Base-by-base conservation (phyloP, 805 yeast genomes). In the Wickerhamomyces queroliae region DNA sequence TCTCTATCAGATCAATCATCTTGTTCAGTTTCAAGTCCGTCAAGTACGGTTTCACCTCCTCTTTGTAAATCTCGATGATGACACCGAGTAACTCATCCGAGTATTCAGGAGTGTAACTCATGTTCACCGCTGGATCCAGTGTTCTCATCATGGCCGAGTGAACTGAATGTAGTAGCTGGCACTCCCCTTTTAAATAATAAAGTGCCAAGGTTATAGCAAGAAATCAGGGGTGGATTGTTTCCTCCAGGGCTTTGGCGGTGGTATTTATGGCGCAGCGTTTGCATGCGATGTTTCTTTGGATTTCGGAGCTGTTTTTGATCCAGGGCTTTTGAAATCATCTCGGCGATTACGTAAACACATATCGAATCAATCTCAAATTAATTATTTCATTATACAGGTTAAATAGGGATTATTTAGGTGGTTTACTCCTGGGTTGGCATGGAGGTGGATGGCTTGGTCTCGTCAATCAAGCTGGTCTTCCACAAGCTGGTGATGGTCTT, bases 401-500 rank as follows among this genome's bases (percentile, higher is more conserved):
- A n/a, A n/a, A n/a, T n/a, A n/a, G n/a, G n/a, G n/a, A n/a, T n/a
- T n/a, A 23, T 23, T 8, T 23, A 8, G 11, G 4, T 5, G 20
- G 10, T 4, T 41, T 52, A 72, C 36, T 65, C 58, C 42, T 81
- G 87, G 25, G 77, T 75, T 23, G 89, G 89, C 87, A 81, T 80
- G 11, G 76, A 65, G 11, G 83, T 80, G 18, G 78, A 65, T 11
- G 85, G 80, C 55, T 68, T 71, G 30, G 64, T 58, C 47, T 70
- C 71, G 11, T 63, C 70, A 24, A 73, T 72, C 37, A 69, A 67
- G 53, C 69, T 72, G 22, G 75, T 64, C 51, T 74, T 71, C 90
- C 90, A 82, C 45, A 73, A 72, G 23, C 78, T 59, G 17, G 90
- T 83, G 41, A 82, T 80, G 20, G 90, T 83, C 69, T 82, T 83